Evolutionary conservation across 495 filamentous ascomycete genomes (phyloP).

Genomic region (Penicillium manginii): DNA sequence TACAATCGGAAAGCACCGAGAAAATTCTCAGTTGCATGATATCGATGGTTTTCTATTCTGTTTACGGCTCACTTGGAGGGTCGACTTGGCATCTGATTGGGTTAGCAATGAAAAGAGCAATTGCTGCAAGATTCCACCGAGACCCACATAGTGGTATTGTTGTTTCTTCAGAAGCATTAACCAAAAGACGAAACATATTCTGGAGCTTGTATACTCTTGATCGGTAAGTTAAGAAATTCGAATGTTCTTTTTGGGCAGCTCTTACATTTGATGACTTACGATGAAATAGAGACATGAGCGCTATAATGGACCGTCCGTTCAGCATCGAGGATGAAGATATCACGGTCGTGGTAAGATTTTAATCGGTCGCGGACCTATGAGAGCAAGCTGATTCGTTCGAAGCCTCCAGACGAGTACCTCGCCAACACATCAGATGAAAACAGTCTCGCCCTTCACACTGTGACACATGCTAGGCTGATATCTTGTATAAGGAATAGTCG

Average conservation of each 20-base stretch:
- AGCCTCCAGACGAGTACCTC: constrained; percentile 19
- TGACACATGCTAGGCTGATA: constrained; percentile 29
- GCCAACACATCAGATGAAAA: neutral
- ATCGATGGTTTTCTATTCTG: constrained; percentile 26
- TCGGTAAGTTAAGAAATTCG: constrained; percentile 15
- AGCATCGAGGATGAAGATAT: constrained; percentile 35
- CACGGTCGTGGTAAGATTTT: constrained; percentile 20
- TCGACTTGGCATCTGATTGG: constrained; percentile 35
- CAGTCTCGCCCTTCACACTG: constrained; percentile 11
- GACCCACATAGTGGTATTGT: constrained; percentile 12
- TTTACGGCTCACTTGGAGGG: constrained; percentile 25
- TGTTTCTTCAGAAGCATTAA: constrained; percentile 3
- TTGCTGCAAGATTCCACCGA: constrained; percentile 29
- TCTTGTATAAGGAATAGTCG: constrained; percentile 18
- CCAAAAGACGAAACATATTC: constrained; percentile 17
- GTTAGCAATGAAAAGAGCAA: constrained; percentile 32
- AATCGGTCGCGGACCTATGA: neutral
- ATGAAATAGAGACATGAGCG: constrained; percentile 24
- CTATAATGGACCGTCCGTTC: constrained; percentile 30
- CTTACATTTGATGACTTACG: constrained; percentile 1
- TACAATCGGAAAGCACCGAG: constrained; percentile 10
- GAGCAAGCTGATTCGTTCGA: neutral
- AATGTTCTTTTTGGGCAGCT: neutral
- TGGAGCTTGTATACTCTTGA: constrained; percentile 34
- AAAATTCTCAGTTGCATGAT: constrained; percentile 29